Conservation (phyloP, 495 filamentous ascomycete genomes). For the Xylaria telfairii region DNA sequence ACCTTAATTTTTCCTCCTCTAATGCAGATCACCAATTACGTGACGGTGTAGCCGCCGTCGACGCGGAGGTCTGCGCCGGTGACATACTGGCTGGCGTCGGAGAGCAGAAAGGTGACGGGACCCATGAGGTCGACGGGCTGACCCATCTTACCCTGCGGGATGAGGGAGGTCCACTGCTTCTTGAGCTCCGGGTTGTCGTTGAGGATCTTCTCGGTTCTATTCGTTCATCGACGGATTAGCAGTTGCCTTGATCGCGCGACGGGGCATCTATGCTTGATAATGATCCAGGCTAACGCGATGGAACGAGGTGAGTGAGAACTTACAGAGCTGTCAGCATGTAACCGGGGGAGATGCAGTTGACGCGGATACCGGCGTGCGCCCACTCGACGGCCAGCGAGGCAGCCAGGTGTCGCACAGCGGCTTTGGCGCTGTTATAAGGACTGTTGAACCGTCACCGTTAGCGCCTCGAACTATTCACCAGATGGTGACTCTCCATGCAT, state of each 20-base stretch:
- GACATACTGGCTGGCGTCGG: conserved; percentile 84
- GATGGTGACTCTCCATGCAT: not conserved
- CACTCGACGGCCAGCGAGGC: conserved; percentile 86
- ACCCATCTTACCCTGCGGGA: conserved; percentile 91
- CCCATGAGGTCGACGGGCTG: conserved; percentile 92
- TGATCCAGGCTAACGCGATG: not conserved
- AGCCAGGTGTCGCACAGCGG: conserved; percentile 83
- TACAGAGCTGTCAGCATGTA: conserved; percentile 95
- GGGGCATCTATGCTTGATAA: not conserved
- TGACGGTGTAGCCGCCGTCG: conserved; percentile 90
- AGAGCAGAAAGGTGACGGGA: conserved; percentile 85
- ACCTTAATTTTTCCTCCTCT: too few relatives aligned
- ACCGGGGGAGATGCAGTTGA: conserved; percentile 90
- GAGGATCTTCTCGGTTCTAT: conserved; percentile 89
- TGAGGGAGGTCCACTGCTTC: conserved; percentile 86
- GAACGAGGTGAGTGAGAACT: conserved; percentile 38
- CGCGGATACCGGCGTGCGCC: conserved; percentile 81
- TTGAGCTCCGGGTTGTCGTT: conserved; percentile 89
- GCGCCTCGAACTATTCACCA: not conserved
- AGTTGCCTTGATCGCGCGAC: conserved; percentile 14
- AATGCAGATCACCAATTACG: conserved; percentile 52
- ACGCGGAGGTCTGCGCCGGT: conserved; percentile 90
- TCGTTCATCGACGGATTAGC: conserved; percentile 16
- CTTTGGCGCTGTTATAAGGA: conserved; percentile 90
- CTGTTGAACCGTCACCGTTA: conserved; percentile 37